phyloP scores from a whole-genome alignment of 805 yeast genomes.

The Candida namnaoensis region DNA sequence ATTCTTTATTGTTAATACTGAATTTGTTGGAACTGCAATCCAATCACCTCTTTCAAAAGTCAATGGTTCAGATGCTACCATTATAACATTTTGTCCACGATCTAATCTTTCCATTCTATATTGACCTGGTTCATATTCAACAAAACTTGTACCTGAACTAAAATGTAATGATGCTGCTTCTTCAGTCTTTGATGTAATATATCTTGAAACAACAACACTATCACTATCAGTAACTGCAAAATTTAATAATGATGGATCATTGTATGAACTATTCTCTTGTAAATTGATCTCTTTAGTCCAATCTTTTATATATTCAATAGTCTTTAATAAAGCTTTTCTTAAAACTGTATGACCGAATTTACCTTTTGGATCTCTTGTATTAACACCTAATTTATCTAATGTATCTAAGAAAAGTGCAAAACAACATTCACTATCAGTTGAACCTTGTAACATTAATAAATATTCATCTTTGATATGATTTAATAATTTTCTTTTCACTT shows the following conservation, averaged over 20 bases:
- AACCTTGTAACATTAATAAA: slow-evolving; percentile 78
- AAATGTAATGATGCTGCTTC: slow-evolving; percentile 96
- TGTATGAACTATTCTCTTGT: slow-evolving; percentile 8
- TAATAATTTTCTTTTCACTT: slow-evolving; percentile 66
- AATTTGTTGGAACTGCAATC: slow-evolving; percentile 94
- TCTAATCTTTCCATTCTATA: slow-evolving; percentile 92
- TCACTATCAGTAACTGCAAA: slow-evolving; percentile 95
- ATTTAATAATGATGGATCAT: slow-evolving; percentile 79
- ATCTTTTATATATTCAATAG: slow-evolving; percentile 65
- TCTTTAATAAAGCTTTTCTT: slow-evolving; percentile 59
- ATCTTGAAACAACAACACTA: slow-evolving; percentile 77
- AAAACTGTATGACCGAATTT: slow-evolving; percentile 47
- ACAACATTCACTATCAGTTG: slow-evolving; percentile 93
- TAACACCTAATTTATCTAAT: slow-evolving; percentile 63
- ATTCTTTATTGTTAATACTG: slow-evolving; percentile 68
- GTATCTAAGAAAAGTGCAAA: slow-evolving; percentile 84
- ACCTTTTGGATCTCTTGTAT: slow-evolving; percentile 43
- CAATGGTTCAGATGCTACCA: slow-evolving; percentile 94
- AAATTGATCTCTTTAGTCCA: slow-evolving; percentile 64
- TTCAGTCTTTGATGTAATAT: slow-evolving; percentile 80
- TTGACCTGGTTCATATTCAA: slow-evolving; percentile 85
- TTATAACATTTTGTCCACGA: slow-evolving; percentile 88
- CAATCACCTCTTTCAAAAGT: slow-evolving; percentile 97
- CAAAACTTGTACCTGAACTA: slow-evolving; percentile 86
- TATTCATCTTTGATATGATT: slow-evolving; percentile 72